Evolutionary conservation across 352 stramenopile genomes (phyloP), one percentile per base, ranked within the genome.

Genomic region (Pythium dissimile): DNA sequence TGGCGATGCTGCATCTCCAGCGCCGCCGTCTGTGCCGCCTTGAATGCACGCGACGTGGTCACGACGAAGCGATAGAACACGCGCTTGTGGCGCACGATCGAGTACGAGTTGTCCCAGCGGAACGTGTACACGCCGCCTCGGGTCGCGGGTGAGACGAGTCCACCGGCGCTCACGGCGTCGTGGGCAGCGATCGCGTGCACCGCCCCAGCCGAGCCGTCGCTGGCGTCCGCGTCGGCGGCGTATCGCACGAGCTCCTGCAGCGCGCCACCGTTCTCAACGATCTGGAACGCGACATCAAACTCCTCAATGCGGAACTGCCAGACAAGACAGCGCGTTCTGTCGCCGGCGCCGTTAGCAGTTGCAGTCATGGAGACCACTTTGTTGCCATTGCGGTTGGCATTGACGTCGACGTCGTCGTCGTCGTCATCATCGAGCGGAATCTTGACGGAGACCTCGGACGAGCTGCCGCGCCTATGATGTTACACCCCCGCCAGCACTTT

Each of bases 61-160:
- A 78, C 45, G 2, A 87, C 48, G 18, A 80, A 75, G 8, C 82
- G 70, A 46, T 90, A 92, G 18, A 65, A 64, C 20, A 92, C 64
- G 12, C 69, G 54, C 34, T 92, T 92, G 62, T 83, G 73, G 5
- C 82, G 77, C 23, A 89, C 64, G 27, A 87, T 63, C 46, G 82
- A 92, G 64, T 92, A 92, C 28, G 72, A 75, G 54, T 92, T 92
- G 51, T 89, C 80, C 82, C 82, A 92, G 5, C 66, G 68, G 34
- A 92, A 69, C 31, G 77, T 80, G 56, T 83, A 84, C 26, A 73
- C 54, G n/a, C 45, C 60, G n/a, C 62, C 73, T 2, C 38, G 32
- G 43, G 69, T 66, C 16, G 82, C 42, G 15, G 15, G 34, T 16
- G 75, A 63, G 10, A 81, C 52, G 35, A 41, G 54, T 10, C 68